Evolutionary conservation across 1,284 basidiomycete genomes (phyloP).

Genomic region (Anthracocystis setariae): DNA sequence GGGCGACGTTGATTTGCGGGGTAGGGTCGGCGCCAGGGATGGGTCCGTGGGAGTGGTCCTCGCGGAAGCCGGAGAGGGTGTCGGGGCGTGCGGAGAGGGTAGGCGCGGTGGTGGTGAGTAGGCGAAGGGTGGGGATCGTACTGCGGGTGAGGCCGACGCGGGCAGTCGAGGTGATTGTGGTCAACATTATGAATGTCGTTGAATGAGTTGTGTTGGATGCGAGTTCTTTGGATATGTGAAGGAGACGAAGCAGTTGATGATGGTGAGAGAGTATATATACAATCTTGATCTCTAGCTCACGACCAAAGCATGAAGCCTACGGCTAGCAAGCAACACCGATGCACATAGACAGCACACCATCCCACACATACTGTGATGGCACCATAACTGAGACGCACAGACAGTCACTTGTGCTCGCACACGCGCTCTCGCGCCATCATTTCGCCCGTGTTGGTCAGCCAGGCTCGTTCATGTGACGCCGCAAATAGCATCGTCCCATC

Average conservation of each 20-base stretch:
- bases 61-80: constrained; percentile 29
- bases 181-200: constrained; percentile 23
- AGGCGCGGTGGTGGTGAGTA: constrained; percentile 21
- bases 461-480: constrained; percentile 3
- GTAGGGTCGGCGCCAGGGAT: constrained; percentile 37
- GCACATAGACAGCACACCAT: too few relatives aligned
- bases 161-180: constrained; percentile 9
- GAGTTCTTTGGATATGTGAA: not conserved
- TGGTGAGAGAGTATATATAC: not conserved
- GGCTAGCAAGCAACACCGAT: too few relatives aligned
- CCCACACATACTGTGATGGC: too few relatives aligned
- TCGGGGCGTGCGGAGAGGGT: constrained; percentile 37
- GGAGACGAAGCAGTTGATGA: too few relatives aligned
- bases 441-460: constrained; percentile 8
- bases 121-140: not conserved
- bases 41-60: constrained; percentile 34
- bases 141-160: constrained; percentile 13
- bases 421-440: too few relatives aligned
- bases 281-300: not conserved
- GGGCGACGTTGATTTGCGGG: constrained; percentile 39
- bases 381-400: not conserved
- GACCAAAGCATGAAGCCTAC: too few relatives aligned
- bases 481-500: constrained; percentile 1
- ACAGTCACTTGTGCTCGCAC: not conserved
- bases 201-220: not conserved